A percentile compares a stretch with the other conserved stretches of the same genome.
Evolutionary conservation across 257 asterid species (phyloP).

Genomic region (Plantago ovata): DNA sequence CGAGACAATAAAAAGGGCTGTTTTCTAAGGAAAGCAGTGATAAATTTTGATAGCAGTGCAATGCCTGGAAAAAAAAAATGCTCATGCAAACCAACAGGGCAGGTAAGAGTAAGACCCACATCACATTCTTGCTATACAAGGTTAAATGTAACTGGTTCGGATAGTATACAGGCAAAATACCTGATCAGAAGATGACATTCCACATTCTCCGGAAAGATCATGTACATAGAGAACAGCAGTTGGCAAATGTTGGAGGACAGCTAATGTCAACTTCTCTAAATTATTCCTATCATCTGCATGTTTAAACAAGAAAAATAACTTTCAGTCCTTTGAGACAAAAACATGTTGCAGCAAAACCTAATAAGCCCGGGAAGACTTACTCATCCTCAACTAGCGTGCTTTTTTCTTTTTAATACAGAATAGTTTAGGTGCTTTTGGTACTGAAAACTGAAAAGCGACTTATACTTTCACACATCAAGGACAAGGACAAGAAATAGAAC

Average conservation of each 20-base stretch:
- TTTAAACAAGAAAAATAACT: slow-evolving; percentile 18
- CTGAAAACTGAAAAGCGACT: slow-evolving; percentile 9
- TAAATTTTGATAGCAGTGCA: neutral
- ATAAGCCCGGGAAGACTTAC: neutral
- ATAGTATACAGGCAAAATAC: slow-evolving; percentile 28
- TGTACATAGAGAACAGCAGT: slow-evolving; percentile 96
- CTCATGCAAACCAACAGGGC: neutral
- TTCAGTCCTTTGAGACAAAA: neutral
- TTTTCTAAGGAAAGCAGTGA: neutral
- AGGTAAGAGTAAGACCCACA: neutral
- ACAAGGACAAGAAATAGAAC: slow-evolving; percentile 15
- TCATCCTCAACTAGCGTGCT: neutral
- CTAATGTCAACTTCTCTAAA: slow-evolving; percentile 93
- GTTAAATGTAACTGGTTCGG: slow-evolving; percentile 2
- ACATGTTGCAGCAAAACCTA: neutral
- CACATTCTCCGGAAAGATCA: slow-evolving; percentile 95
- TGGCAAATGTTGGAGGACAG: slow-evolving; percentile 92
- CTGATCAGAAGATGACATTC: slow-evolving; percentile 96
- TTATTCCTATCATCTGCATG: slow-evolving; percentile 93
- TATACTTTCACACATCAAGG: slow-evolving; percentile 4
- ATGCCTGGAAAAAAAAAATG: neutral
- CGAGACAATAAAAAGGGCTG: no score
- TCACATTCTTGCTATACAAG: neutral
- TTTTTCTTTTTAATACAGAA: slow-evolving; percentile 1
- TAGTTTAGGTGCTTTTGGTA: neutral